Conservation (phyloP, 2,329 filamentous ascomycete genomes). For the Botryotinia calthae region DNA sequence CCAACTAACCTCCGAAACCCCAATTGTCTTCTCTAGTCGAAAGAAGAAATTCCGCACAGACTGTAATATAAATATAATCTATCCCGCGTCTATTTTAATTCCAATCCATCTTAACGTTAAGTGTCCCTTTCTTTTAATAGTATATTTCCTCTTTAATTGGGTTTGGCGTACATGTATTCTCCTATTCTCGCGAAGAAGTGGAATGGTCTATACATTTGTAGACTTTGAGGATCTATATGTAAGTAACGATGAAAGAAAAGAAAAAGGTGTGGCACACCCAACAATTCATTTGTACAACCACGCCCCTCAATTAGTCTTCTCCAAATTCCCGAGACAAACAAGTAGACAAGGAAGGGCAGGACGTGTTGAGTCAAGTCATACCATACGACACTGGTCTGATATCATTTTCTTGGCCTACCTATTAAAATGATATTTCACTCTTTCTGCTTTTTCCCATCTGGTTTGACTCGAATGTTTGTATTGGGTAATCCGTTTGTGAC, state of each 20-base stretch:
- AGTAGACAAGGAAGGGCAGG: background rate
- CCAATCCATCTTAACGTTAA: background rate
- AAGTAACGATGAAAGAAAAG: background rate
- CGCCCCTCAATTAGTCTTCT: background rate
- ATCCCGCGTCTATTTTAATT: background rate
- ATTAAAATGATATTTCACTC: background rate
- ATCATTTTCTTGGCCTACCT: background rate
- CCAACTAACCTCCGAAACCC: background rate
- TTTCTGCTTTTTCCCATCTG: background rate
- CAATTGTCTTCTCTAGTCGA: background rate
- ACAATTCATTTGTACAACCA: background rate
- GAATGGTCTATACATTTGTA: background rate
- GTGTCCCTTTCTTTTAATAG: background rate
- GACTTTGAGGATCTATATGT: background rate
- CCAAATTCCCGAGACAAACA: background rate
- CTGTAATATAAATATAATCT: conserved; percentile 10
- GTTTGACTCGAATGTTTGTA: background rate
- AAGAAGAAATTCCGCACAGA: conserved; percentile 11
- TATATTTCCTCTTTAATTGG: background rate
- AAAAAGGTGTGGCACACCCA: background rate
- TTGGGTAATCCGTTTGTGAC: background rate
- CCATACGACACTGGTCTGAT: background rate
- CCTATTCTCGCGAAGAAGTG: background rate
- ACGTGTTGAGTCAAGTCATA: background rate
- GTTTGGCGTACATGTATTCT: background rate